phyloP scores from a whole-genome alignment of 1,139 yeast genomes.

The Suhomyces yuchorum region DNA sequence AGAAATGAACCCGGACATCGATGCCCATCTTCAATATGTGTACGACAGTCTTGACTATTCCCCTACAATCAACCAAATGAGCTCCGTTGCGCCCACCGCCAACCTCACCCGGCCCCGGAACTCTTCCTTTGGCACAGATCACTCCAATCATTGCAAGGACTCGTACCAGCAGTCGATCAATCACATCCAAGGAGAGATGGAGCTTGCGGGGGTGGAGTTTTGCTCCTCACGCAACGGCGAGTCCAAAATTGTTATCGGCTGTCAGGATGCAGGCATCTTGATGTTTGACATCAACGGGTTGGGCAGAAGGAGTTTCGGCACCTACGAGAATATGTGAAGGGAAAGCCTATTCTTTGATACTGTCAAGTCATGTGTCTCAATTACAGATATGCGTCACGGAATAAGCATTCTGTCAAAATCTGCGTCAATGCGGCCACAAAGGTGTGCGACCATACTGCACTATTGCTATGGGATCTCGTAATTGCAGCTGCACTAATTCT shows the following conservation, averaged over 20 bases:
- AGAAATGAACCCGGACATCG: slow-evolving; percentile 13
- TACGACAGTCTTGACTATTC: slow-evolving; percentile 20
- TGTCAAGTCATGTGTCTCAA: neutral
- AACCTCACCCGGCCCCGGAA: slow-evolving; percentile 1
- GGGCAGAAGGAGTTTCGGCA: slow-evolving; percentile 46
- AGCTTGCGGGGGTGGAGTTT: slow-evolving; percentile 47
- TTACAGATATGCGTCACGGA: neutral
- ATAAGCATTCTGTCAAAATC: neutral
- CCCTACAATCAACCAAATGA: slow-evolving; percentile 4
- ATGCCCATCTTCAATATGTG: slow-evolving; percentile 18
- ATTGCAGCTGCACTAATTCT: neutral
- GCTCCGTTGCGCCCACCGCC: neutral
- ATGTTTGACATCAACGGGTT: slow-evolving; percentile 45
- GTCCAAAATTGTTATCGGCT: slow-evolving; percentile 40
- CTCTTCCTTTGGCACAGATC: slow-evolving; percentile 3
- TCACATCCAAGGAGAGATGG: slow-evolving; percentile 52
- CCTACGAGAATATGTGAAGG: slow-evolving; percentile 31
- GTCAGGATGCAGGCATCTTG: slow-evolving; percentile 48
- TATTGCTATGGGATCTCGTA: too few relatives aligned
- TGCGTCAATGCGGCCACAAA: neutral
- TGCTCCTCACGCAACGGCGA: slow-evolving; percentile 21
- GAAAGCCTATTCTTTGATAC: neutral
- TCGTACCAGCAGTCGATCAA: slow-evolving; percentile 27
- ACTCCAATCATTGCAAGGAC: slow-evolving; percentile 17
- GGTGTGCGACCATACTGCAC: neutral